phyloP scores from a whole-genome alignment of 352 stramenopile genomes.

The Phytophthora podocarpi region DNA sequence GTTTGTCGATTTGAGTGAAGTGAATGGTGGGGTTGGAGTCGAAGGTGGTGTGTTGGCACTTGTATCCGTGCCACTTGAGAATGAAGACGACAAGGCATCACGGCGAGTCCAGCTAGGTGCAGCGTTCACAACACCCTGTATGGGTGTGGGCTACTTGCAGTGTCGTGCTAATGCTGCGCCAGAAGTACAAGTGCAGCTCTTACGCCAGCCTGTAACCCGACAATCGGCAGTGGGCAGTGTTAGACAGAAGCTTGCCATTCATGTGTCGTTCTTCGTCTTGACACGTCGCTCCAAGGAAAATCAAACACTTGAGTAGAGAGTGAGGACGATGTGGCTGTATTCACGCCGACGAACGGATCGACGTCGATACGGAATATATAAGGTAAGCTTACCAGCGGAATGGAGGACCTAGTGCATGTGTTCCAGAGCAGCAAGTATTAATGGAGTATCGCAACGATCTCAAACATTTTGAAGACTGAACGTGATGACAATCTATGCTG shows the following conservation, averaged over 20 bases:
- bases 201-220: constrained; percentile 34
- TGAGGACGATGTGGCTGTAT: too few relatives aligned
- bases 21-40: constrained; percentile 43
- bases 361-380: too few relatives aligned
- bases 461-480: too few relatives aligned
- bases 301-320: too few relatives aligned
- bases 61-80: not conserved
- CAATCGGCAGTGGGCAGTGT: not conserved
- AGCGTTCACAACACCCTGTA: constrained; percentile 71
- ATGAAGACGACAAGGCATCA: not conserved
- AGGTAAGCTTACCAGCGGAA: too few relatives aligned
- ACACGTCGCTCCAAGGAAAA: not conserved
- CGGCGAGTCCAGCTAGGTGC: constrained; percentile 49
- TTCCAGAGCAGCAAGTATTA: too few relatives aligned
- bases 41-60: constrained; percentile 67
- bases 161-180: constrained; percentile 12
- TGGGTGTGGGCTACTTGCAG: constrained; percentile 63
- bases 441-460: too few relatives aligned
- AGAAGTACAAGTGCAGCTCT: constrained; percentile 52
- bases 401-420: too few relatives aligned
- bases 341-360: too few relatives aligned
- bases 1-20: constrained; percentile 36
- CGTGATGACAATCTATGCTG: too few relatives aligned
- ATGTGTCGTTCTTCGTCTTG: constrained; percentile 36
- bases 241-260: constrained; percentile 21